These are phyloP conservation scores for Monilinia fructicola DNA, from an alignment of 2,329 filamentous ascomycete species.

Conservation along the genomic window DNA sequence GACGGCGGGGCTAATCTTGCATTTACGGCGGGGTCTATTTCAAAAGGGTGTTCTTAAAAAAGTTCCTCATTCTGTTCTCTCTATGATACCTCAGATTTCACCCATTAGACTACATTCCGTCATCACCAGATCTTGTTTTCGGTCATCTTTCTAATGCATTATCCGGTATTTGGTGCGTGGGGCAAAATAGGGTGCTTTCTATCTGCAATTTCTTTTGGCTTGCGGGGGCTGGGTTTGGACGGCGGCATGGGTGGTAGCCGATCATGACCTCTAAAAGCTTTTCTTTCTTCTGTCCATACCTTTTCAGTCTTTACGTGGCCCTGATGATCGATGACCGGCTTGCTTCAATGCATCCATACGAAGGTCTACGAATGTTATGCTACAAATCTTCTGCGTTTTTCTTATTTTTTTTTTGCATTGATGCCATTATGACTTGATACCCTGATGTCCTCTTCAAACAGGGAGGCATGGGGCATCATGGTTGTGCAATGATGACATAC, in stretches of 20 bases:
- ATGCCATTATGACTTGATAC: slow-evolving; percentile 11
- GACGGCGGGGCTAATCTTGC: slow-evolving; percentile 46
- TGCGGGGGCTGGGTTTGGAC: slow-evolving; percentile 32
- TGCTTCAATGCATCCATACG: slow-evolving; percentile 20
- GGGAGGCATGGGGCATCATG: slow-evolving; percentile 19
- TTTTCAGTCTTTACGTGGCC: slow-evolving; percentile 19
- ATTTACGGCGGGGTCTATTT: slow-evolving; percentile 45
- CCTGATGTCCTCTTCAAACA: background rate
- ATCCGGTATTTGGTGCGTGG: slow-evolving; percentile 36
- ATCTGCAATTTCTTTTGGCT: slow-evolving; percentile 36
- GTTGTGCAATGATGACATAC: slow-evolving; percentile 22
- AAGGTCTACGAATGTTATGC: slow-evolving; percentile 23
- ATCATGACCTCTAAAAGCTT: slow-evolving; percentile 22
- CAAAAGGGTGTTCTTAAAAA: slow-evolving; percentile 48
- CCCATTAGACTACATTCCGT: slow-evolving; percentile 41
- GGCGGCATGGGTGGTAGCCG: slow-evolving; percentile 2
- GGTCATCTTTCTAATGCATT: slow-evolving; percentile 34
- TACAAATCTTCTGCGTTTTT: slow-evolving; percentile 9
- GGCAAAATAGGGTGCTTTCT: slow-evolving; percentile 39
- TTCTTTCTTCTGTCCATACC: slow-evolving; percentile 22
- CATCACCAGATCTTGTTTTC: slow-evolving; percentile 37
- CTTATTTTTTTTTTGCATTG: slow-evolving; percentile 19
- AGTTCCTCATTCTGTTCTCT: slow-evolving; percentile 45
- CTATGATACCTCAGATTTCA: slow-evolving; percentile 47
- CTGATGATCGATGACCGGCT: slow-evolving; percentile 21